phyloP scores from a whole-genome alignment of 768 basidiomycete genomes.

The Tephrocybe sp. region DNA sequence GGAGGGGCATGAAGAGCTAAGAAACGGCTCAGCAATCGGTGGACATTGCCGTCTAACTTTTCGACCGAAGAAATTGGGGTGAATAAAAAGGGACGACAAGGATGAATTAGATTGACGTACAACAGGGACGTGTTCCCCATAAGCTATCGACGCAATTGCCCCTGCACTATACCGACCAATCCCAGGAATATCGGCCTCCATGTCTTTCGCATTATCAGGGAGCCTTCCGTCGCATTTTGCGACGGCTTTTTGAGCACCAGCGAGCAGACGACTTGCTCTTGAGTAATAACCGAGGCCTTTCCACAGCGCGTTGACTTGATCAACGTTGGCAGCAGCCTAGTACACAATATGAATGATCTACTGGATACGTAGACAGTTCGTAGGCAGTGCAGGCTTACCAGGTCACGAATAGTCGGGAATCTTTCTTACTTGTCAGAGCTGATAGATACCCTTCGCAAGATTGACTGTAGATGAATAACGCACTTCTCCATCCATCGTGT shows the following conservation, averaged over 20 bases:
- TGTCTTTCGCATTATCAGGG: constrained; percentile 75
- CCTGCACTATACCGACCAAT: constrained; percentile 90
- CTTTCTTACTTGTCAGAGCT: constrained; percentile 36
- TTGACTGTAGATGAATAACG: constrained; percentile 21
- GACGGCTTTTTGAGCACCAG: constrained; percentile 81
- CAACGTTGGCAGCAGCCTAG: constrained; percentile 69
- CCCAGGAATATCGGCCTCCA: constrained; percentile 84
- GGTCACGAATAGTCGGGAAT: constrained; percentile 78
- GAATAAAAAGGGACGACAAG: neutral
- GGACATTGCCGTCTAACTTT: constrained; percentile 94
- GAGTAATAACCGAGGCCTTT: constrained; percentile 92
- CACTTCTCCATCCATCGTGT: constrained; percentile 84
- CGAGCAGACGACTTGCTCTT: constrained; percentile 77
- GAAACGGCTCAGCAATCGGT: constrained; percentile 80
- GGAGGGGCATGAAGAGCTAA: constrained; percentile 81
- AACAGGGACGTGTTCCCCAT: constrained; percentile 79
- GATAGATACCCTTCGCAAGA: neutral
- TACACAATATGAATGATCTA: neutral
- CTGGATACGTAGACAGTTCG: neutral
- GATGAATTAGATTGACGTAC: constrained; percentile 46
- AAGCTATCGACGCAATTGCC: constrained; percentile 84
- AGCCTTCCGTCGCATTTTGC: constrained; percentile 65
- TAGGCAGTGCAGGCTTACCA: constrained; percentile 45
- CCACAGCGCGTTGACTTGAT: constrained; percentile 89
- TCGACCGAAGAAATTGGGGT: constrained; percentile 9